phyloP scores from a whole-genome alignment of 2,329 filamentous ascomycete genomes.

The Hymenoscyphus scutula region DNA sequence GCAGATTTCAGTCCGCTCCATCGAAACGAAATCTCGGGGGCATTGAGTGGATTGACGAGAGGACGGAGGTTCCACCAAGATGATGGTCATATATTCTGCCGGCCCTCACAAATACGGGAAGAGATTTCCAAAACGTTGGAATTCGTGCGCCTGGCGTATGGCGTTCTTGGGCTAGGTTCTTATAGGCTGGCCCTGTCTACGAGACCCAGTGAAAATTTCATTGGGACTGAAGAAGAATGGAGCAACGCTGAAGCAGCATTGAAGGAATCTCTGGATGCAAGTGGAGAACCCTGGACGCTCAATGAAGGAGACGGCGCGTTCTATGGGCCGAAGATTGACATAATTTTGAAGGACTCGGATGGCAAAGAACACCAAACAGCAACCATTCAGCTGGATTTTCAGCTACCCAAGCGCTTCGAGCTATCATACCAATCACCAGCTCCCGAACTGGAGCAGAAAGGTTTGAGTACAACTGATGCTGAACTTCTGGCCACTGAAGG shows the following conservation, averaged over 20 bases:
- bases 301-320: slow-evolving; percentile 85
- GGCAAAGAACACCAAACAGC: slow-evolving; percentile 88
- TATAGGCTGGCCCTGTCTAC: slow-evolving; percentile 79
- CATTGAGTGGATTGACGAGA: slow-evolving; percentile 76
- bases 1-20: slow-evolving; percentile 88
- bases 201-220: slow-evolving; percentile 71
- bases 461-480: slow-evolving; percentile 48
- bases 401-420: slow-evolving; percentile 78
- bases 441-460: slow-evolving; percentile 58
- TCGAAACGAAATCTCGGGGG: slow-evolving; percentile 80
- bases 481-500: slow-evolving; percentile 51
- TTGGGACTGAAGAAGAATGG: slow-evolving; percentile 71
- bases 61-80: slow-evolving; percentile 88
- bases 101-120: slow-evolving; percentile 68
- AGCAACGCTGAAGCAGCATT: slow-evolving; percentile 66
- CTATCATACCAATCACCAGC: slow-evolving; percentile 71
- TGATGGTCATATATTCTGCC: slow-evolving; percentile 88
- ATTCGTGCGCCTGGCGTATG: slow-evolving; percentile 72
- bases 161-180: slow-evolving; percentile 65
- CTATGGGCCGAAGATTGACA: slow-evolving; percentile 90
- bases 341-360: slow-evolving; percentile 74
- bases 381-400: slow-evolving; percentile 87
- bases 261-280: slow-evolving; percentile 58
- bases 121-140: slow-evolving; percentile 73
- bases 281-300: slow-evolving; percentile 66